Conservation (phyloP, 345 rosid genomes). For the Geranium brycei region DNA sequence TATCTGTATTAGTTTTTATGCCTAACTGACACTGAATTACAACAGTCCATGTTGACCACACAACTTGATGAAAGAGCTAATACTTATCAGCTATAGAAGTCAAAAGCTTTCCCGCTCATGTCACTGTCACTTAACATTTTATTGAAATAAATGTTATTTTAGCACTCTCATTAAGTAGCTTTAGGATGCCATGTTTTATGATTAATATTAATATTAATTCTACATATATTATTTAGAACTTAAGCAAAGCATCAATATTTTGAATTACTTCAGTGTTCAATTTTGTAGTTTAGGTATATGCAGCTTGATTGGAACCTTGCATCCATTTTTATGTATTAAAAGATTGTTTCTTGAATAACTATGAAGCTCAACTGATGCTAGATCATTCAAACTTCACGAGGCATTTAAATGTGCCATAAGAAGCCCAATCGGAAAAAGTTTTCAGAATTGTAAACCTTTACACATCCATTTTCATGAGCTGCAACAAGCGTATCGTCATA, state of each 20-base stretch:
- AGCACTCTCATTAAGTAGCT: background rate
- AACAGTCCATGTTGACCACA: background rate
- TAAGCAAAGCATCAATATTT: background rate
- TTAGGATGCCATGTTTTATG: background rate
- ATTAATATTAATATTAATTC: background rate
- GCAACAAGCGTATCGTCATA: constrained; percentile 40
- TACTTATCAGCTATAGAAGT: background rate
- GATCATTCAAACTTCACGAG: background rate
- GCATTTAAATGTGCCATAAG: background rate
- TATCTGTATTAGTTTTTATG: background rate
- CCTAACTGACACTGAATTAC: background rate
- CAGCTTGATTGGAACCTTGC: background rate
- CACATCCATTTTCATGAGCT: constrained; percentile 61
- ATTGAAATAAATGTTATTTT: background rate
- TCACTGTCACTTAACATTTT: background rate
- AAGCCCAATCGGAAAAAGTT: background rate
- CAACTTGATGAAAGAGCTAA: background rate
- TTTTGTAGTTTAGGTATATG: background rate
- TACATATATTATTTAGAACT: too few species aligned
- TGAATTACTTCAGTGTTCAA: background rate
- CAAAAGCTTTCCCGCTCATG: background rate
- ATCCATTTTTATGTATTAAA: background rate
- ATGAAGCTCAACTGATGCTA: background rate
- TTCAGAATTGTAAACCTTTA: constrained; percentile 35
- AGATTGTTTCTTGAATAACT: background rate